Base-by-base conservation (phyloP, 2,329 filamentous ascomycete genomes). In the Calonectria pauciramosa region DNA sequence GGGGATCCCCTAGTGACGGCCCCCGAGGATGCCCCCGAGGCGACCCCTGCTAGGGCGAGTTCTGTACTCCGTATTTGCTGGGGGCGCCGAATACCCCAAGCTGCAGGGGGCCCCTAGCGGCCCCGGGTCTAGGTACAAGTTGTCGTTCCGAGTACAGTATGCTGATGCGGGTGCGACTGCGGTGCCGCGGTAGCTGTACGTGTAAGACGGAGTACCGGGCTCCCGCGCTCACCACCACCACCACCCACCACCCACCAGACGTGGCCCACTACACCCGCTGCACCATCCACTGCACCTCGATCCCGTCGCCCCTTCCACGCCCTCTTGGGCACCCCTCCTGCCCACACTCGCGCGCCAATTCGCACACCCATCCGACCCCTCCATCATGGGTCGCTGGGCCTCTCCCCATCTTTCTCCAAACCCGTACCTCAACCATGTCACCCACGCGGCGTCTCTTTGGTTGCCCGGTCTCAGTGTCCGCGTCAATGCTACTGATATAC, bases 391-490 rank as follows among this genome's bases (percentile, higher is more conserved):
- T 47, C 52, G 36, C 13, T 16, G 47, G 41, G 10, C 54, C 71
- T 76, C 76, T 78, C 75, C 75, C 78, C 78, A 80, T 76, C 71
- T 76, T 73, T 72, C 54, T 74, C 78, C 78, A 79, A 79, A 78
- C 52, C 60, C 70, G 70, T 64, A 47, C 73, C 32, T 68, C 75
- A 74, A 71, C 73, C 75, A 69, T 70, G 74, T 72, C 73, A 70
- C 71, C 77, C 74, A 77, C 76, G 76, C 72, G 72, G 67, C 56
- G 70, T 71, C 59, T 47, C 41, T 41, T 68, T 70, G 75, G 68
- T 64, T 63, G 65, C 78, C 76, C 69, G 56, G 76, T 75, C 68
- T 73, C 73, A 75, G 70, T 74, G 73, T 69, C 68, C 71, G 38
- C 71, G 68, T 47, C 71, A 73, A 52, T 65, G 68, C 63, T 59